A percentile compares a stretch with the other conserved stretches of the same genome.
Conservation (phyloP, 257 asterid genomes). For the Perilla frutescens region DNA sequence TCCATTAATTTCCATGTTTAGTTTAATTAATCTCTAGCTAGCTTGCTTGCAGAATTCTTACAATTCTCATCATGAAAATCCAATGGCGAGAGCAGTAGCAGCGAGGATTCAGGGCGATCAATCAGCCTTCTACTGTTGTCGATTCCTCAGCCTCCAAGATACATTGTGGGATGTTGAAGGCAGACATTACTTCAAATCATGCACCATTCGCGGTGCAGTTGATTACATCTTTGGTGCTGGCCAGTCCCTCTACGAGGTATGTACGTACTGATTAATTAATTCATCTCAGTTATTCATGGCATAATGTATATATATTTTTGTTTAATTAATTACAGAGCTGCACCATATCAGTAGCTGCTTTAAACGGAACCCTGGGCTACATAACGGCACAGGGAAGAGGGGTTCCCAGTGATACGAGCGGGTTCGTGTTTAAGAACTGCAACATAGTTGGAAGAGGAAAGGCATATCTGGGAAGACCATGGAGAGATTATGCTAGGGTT, state of each 20-base stretch:
- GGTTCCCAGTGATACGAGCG: slow-evolving; percentile 31
- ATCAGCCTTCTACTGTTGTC: slow-evolving; percentile 45
- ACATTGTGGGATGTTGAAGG: slow-evolving; percentile 51
- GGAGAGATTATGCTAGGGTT: slow-evolving; percentile 76
- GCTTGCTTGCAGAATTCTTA: slow-evolving; percentile 47
- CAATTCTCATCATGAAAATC: slow-evolving; percentile 38
- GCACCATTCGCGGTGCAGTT: background rate
- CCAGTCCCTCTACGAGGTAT: background rate
- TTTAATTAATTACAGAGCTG: no score
- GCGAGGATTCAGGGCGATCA: slow-evolving; percentile 54
- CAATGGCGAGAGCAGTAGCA: slow-evolving; percentile 47
- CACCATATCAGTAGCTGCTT: slow-evolving; percentile 49
- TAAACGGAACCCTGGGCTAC: slow-evolving; percentile 51
- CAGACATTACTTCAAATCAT: background rate
- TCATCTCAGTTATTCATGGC: no score
- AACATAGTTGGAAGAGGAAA: slow-evolving; percentile 42
- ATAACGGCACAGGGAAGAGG: slow-evolving; percentile 76
- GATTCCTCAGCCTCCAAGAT: slow-evolving; percentile 56
- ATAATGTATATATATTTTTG: no score
- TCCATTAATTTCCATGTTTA: no score
- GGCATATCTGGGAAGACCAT: slow-evolving; percentile 63
- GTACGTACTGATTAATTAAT: no score
- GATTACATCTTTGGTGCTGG: background rate
- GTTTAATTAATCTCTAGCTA: no score
- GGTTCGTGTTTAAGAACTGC: slow-evolving; percentile 55